phyloP scores from a whole-genome alignment of 1,284 basidiomycete species.

The Testicularia cyperi region DNA sequence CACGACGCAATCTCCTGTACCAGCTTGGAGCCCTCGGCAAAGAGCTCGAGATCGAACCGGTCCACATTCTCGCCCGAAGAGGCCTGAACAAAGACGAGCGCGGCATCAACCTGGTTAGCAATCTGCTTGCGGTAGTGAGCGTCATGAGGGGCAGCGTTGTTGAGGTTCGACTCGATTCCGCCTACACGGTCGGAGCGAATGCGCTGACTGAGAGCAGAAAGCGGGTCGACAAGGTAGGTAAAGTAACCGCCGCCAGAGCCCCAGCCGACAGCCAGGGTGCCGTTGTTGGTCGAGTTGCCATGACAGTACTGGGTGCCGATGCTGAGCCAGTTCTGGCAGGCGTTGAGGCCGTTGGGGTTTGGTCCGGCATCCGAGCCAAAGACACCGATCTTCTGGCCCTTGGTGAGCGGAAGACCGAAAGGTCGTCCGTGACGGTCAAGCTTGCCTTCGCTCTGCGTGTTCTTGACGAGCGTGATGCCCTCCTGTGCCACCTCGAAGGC shows the following conservation, averaged over 20 bases:
- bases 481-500: conserved; percentile 24
- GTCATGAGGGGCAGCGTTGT: conserved; percentile 8
- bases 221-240: conserved; percentile 48
- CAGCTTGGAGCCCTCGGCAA: conserved; percentile 58
- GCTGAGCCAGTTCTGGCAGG: conserved; percentile 19
- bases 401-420: conserved; percentile 27
- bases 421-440: conserved; percentile 31
- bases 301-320: conserved; percentile 43
- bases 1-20: conserved; percentile 58
- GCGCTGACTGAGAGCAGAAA: conserved; percentile 24
- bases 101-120: conserved; percentile 16
- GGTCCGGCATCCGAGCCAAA: conserved; percentile 36
- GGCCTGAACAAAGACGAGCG: conserved; percentile 59
- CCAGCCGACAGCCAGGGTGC: conserved; percentile 21
- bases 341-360: conserved; percentile 25
- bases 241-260: conserved; percentile 33
- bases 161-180: conserved; percentile 25
- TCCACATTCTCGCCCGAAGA: conserved; percentile 62
- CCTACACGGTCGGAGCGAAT: conserved; percentile 10
- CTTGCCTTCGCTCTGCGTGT: conserved; percentile 6
- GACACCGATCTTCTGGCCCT: conserved; percentile 19
- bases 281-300: conserved; percentile 26
- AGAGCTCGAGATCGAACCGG: conserved; percentile 59
- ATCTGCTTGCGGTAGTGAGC: conserved; percentile 7
- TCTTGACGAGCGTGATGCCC: conserved; percentile 26